A percentile compares a stretch with the other conserved stretches of the same genome.
These are phyloP conservation scores for Cichorium intybus DNA, from an alignment of 140 eudicot genomes.

Conservation along the genomic window DNA sequence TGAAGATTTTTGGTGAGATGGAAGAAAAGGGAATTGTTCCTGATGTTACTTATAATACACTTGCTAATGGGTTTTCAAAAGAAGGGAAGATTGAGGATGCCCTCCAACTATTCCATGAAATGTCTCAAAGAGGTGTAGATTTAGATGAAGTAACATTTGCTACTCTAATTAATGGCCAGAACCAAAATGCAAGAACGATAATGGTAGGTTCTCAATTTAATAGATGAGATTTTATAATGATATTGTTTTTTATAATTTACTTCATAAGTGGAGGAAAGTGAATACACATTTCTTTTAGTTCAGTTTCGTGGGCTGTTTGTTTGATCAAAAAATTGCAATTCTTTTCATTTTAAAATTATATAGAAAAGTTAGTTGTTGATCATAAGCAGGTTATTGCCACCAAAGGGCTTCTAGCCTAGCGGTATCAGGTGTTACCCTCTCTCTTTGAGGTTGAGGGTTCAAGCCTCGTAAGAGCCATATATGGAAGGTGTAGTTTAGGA, in stretches of 20 bases:
- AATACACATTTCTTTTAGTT: constrained; percentile 14
- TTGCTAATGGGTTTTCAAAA: constrained; percentile 58
- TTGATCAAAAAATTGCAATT: constrained; percentile 3
- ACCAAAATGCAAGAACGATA: constrained; percentile 42
- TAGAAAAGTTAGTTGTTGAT: constrained; percentile 12
- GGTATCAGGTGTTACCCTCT: too few relatives aligned
- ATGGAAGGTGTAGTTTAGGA: too few relatives aligned
- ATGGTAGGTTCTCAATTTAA: constrained; percentile 34
- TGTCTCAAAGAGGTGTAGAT: constrained; percentile 49
- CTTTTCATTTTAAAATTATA: not conserved
- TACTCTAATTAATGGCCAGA: constrained; percentile 51
- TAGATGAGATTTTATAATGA: constrained; percentile 27
- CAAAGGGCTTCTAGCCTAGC: too few relatives aligned
- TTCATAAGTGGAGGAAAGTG: constrained; percentile 39
- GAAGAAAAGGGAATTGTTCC: constrained; percentile 58
- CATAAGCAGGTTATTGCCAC: constrained; percentile 12
- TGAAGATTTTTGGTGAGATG: constrained; percentile 64
- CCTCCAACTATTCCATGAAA: constrained; percentile 37
- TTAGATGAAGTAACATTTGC: constrained; percentile 67
- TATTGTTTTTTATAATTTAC: constrained; percentile 27
- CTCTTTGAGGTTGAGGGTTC: too few relatives aligned
- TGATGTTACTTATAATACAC: constrained; percentile 65
- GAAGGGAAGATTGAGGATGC: constrained; percentile 63
- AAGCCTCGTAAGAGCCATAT: too few relatives aligned
- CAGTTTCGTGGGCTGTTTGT: not conserved